Percentiles rank a stretch among this genome's conserved stretches.
Evolutionary conservation across 148 eudicot species (phyloP).

Genomic region (Cornus suecica): DNA sequence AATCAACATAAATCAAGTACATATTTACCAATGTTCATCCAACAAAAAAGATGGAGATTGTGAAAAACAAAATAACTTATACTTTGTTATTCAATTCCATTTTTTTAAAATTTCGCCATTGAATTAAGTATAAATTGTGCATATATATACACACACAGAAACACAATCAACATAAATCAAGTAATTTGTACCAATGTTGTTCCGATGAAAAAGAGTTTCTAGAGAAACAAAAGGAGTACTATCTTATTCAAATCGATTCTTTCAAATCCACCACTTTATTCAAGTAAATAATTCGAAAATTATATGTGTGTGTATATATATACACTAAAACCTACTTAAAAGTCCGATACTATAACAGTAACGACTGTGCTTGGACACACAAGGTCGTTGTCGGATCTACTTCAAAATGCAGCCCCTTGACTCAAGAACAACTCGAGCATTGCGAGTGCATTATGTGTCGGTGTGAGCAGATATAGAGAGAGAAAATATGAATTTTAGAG

Average conservation of each 20-base stretch:
- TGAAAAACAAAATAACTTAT: neutral
- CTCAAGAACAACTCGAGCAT: slow-evolving; percentile 3
- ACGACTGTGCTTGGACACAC: neutral
- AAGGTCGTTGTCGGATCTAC: neutral
- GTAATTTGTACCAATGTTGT: too few relatives aligned
- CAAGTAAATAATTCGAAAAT: too few relatives aligned
- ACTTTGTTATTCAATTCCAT: neutral
- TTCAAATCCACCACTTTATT: too few relatives aligned
- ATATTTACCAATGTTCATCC: neutral
- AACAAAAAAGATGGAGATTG: neutral
- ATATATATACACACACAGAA: too few relatives aligned
- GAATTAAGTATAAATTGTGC: too few relatives aligned
- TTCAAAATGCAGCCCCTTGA: slow-evolving; percentile 10
- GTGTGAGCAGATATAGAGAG: slow-evolving; percentile 1
- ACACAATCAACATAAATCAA: too few relatives aligned
- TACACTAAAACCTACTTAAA: neutral
- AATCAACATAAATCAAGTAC: neutral
- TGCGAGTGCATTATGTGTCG: neutral
- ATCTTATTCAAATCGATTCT: too few relatives aligned
- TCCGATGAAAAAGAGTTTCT: too few relatives aligned
- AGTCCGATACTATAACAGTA: neutral
- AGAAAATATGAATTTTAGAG: neutral
- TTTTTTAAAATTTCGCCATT: too few relatives aligned
- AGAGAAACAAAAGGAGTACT: too few relatives aligned
- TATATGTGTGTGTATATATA: too few relatives aligned